Evolutionary conservation across 2,329 filamentous ascomycete genomes (phyloP), one percentile per base, ranked within the genome.

Genomic region (Colletotrichum plurivorum): DNA sequence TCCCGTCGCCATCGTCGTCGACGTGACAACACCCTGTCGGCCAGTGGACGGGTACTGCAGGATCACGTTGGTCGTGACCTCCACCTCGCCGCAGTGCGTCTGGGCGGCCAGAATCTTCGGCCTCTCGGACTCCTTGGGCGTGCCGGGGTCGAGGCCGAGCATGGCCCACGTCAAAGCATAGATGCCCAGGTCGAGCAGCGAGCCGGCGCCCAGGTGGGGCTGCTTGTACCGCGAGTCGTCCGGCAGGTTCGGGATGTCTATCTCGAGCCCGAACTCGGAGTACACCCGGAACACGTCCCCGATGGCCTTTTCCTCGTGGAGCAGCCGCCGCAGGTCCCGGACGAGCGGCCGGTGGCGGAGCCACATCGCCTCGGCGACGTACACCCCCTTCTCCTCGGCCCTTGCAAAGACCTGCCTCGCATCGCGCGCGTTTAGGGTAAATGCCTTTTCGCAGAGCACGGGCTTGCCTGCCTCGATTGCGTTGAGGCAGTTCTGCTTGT

Each of bases 361-460:
- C 83, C 83, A 84, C 79, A 84, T 80, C 12, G 82, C 83, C 71
- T 85, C 83, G 75, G 82, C 81, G 25, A 85, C 71, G 63, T 81
- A 85, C 3, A 85, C 78, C 9, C 79, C 78, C 65, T 81, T 81
- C 31, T 71, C 65, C 64, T 77, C 75, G 0, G 83, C 83, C 0
- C 80, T 79, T 1, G 72, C 76, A 15, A 84, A 78, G 3, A 85
- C 79, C 49, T 82, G 78, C 27, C 71, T 75, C 0, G 82, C 79
- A 43, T 85, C 81, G 3, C 60, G 72, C 0, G 80, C 78, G 16
- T 79, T 85, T 43, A 85, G 67, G 0, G 80, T 76, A 63, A 85
- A 84, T 0, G 83, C 74, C 71, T 85, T 85, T 69, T 85, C 83
- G 67, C 84, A 85, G 0, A 85, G 75, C 0, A 85, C 75, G 48